Evolutionary conservation across 805 yeast species (phyloP).

Genomic region (Starmerella floricola): DNA sequence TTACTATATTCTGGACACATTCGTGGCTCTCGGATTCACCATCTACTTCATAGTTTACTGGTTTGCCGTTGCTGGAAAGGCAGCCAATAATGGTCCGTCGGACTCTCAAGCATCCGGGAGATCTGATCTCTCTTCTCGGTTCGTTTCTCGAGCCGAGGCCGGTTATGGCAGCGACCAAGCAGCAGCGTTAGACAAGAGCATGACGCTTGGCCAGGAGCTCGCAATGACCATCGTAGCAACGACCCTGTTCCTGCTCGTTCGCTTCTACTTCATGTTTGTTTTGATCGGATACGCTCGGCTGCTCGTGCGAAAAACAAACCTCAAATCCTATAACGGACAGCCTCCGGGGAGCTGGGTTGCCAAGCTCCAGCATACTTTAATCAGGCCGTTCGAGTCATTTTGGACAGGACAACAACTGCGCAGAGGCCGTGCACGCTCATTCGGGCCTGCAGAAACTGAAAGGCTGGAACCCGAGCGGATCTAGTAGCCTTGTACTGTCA

Average conservation of each 20-base stretch:
- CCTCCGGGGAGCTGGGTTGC: slow-evolving; percentile 27
- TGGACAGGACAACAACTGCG: slow-evolving; percentile 27
- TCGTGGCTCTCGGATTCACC: slow-evolving; percentile 56
- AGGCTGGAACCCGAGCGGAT: slow-evolving; percentile 9
- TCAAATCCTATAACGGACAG: slow-evolving; percentile 29
- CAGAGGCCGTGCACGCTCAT: slow-evolving; percentile 17
- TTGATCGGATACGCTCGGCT: slow-evolving; percentile 45
- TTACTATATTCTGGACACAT: slow-evolving; percentile 54
- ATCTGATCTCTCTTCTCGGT: no score
- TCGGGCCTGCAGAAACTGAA: slow-evolving; percentile 19
- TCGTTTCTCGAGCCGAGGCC: neutral
- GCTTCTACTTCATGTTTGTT: slow-evolving; percentile 45
- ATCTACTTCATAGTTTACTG: slow-evolving; percentile 62
- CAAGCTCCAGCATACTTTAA: slow-evolving; percentile 24
- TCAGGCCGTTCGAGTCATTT: slow-evolving; percentile 26
- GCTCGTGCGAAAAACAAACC: slow-evolving; percentile 35
- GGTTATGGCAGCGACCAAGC: slow-evolving; percentile 2
- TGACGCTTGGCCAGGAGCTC: slow-evolving; percentile 27
- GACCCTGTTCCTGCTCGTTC: slow-evolving; percentile 33
- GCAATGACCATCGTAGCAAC: slow-evolving; percentile 41
- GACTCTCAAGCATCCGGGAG: no score
- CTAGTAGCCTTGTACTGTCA: neutral
- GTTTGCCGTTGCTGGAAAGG: slow-evolving; percentile 37
- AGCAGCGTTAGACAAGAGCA: slow-evolving; percentile 18
- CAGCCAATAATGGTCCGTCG: slow-evolving; percentile 15